Base-by-base conservation (phyloP, 352 stramenopile genomes). In the Thraustochytrium striatum region DNA sequence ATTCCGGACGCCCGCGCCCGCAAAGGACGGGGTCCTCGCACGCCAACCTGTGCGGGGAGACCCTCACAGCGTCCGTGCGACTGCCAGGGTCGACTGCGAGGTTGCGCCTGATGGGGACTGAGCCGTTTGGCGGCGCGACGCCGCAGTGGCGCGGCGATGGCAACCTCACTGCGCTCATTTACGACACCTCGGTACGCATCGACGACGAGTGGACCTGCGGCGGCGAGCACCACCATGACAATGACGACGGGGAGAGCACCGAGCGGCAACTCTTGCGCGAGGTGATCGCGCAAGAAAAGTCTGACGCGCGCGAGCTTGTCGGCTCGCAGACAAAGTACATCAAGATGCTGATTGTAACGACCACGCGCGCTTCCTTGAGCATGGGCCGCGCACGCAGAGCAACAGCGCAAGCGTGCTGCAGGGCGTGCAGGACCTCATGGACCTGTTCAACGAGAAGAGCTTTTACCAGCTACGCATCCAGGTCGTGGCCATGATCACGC, bases 331-430 rank as follows among this genome's bases (percentile, higher is more conserved):
- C n/a, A 32, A 81, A 81, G 9, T 80, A 72, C 30, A 65, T 80
- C 41, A 70, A 80, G 35, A n/a, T 80, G 16, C 16, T 80, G 16
- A 53, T 80, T 2, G 70, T 80, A 80, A 80, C 33, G 70, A 80
- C 47, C 19, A 80, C 35, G 36, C 38, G 0, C 58, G 55, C 21
- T 80, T 32, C 36, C 3, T 57, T 0, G 25, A 28, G 11, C 53
- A 72, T 32, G 32, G 35, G 8, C 7, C 25, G n/a, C 32, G 25
- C 28, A 70, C 58, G n/a, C 58, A 59, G 21, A 32, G 16, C n/a
- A 70, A 75, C n/a, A 59, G 38, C 55, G 53, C 58, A 7, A 7
- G 39, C 11, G 28, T 75, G 11, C 50, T 75, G 8, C 44, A 75
- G 35, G 9, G 5, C 0, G 52, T 38, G 19, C 30, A 55, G 0